phyloP scores from a whole-genome alignment of 495 filamentous ascomycete species.

The Podospora fimiseda region DNA sequence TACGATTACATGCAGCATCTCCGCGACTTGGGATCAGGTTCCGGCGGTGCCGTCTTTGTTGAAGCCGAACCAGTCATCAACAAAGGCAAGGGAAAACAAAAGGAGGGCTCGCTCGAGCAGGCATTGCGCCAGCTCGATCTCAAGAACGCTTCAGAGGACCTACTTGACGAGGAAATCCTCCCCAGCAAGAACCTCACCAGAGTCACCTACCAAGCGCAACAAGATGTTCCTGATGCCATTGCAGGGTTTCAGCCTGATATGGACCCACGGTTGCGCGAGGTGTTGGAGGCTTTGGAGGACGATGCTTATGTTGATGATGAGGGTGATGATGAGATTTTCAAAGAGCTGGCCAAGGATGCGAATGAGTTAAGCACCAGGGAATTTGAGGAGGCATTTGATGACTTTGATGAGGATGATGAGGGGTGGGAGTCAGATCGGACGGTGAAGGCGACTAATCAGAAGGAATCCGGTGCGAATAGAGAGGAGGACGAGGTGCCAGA shows the following conservation, averaged over 20 bases:
- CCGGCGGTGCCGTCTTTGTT: slow-evolving; percentile 65
- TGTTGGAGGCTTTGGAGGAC: slow-evolving; percentile 90
- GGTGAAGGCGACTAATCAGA: slow-evolving; percentile 58
- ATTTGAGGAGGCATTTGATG: slow-evolving; percentile 50
- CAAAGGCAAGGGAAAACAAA: slow-evolving; percentile 63
- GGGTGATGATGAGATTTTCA: slow-evolving; percentile 66
- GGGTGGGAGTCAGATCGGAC: slow-evolving; percentile 96
- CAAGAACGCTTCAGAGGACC: slow-evolving; percentile 48
- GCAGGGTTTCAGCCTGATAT: slow-evolving; percentile 95
- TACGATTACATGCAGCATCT: slow-evolving; percentile 99
- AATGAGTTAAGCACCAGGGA: slow-evolving; percentile 49
- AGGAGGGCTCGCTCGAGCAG: slow-evolving; percentile 65
- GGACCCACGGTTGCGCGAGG: slow-evolving; percentile 90
- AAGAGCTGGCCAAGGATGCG: slow-evolving; percentile 64
- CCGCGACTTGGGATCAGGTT: slow-evolving; percentile 63
- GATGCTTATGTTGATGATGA: slow-evolving; percentile 93
- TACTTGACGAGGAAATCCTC: slow-evolving; percentile 63
- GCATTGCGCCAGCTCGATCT: slow-evolving; percentile 63
- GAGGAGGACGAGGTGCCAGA: slow-evolving; percentile 44
- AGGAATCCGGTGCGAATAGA: slow-evolving; percentile 17
- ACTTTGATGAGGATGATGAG: slow-evolving; percentile 55
- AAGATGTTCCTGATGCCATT: slow-evolving; percentile 84
- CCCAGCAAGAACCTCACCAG: slow-evolving; percentile 65
- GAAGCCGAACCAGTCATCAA: slow-evolving; percentile 60
- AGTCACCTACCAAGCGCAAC: slow-evolving; percentile 84